Evolutionary conservation across 305 asterid species (phyloP).

Genomic region (Solanum hybrid): DNA sequence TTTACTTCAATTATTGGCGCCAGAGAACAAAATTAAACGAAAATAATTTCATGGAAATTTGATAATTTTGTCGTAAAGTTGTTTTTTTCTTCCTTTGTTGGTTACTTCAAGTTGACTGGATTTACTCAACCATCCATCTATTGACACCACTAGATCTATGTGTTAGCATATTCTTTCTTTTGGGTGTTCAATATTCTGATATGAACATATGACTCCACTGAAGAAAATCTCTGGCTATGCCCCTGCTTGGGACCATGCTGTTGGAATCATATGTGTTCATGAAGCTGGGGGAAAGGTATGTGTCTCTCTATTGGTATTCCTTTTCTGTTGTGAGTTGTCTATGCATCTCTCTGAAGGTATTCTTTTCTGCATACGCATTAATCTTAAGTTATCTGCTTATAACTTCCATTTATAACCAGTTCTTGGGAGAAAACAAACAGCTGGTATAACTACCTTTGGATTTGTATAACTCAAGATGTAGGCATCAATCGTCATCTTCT

Average conservation of each 20-base stretch:
- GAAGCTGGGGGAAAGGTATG: slow-evolving; percentile 89
- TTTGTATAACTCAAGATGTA: neutral
- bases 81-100: neutral
- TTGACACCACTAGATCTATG: neutral
- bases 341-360: neutral
- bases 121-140: neutral
- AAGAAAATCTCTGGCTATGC: slow-evolving; percentile 5
- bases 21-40: neutral
- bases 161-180: neutral
- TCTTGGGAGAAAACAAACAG: neutral
- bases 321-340: neutral
- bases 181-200: neutral
- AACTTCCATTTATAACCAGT: neutral
- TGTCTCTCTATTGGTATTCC: neutral
- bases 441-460: neutral
- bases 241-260: slow-evolving; percentile 82
- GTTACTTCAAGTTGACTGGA: neutral
- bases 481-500: neutral
- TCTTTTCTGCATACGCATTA: neutral
- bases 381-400: neutral
- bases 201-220: neutral
- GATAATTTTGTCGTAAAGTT: neutral
- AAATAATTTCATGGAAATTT: neutral
- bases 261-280: slow-evolving; percentile 67
- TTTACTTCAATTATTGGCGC: neutral